These are phyloP conservation scores for Coemansia sp. DNA, from an alignment of 192 early-diverging fungal species.

Conservation along the genomic window DNA sequence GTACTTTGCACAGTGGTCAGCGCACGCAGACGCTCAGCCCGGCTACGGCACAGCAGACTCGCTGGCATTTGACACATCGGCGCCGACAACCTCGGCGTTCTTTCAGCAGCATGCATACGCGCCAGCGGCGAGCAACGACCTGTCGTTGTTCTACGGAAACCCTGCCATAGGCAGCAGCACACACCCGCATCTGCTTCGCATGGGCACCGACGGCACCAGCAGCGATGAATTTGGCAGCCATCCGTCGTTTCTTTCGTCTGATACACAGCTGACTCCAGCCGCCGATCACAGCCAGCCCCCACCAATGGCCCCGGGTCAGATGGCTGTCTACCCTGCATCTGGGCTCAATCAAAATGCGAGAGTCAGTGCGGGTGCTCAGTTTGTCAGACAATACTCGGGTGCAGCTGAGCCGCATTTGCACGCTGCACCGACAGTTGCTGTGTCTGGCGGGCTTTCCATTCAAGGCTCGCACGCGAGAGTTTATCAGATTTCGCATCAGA, in stretches of 20 bases:
- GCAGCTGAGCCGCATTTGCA: neutral
- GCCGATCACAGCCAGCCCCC: neutral
- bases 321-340: neutral
- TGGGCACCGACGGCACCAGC: neutral
- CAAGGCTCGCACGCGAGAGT: neutral
- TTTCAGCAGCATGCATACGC: neutral
- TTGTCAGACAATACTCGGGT: neutral
- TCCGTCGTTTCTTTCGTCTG: neutral
- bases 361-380: neutral
- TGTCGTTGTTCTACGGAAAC: neutral
- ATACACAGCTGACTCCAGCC: neutral
- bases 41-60: neutral
- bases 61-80: neutral
- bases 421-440: neutral
- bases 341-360: neutral
- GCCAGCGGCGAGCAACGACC: neutral
- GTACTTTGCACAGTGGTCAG: neutral
- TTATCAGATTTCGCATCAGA: constrained; percentile 5
- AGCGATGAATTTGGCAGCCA: neutral
- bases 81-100: neutral
- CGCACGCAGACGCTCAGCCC: neutral
- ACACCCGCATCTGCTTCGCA: neutral
- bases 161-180: neutral
- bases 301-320: neutral
- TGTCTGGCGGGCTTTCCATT: neutral